These are phyloP conservation scores for Aspergillus pseudoviridinutans DNA, from an alignment of 2,329 filamentous ascomycete genomes.

Conservation along the genomic window DNA sequence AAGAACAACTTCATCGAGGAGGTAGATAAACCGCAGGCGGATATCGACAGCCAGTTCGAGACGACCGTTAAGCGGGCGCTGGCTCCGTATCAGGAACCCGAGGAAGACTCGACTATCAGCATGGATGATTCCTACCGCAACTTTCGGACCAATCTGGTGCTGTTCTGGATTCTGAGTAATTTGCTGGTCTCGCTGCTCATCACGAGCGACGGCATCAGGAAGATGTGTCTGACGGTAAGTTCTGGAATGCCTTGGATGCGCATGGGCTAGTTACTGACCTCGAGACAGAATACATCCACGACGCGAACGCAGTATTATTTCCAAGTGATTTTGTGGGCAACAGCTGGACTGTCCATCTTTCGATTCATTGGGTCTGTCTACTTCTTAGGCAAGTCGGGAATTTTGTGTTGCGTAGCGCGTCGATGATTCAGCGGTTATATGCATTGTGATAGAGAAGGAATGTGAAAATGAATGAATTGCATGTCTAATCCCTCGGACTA, in stretches of 20 bases:
- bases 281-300: slow-evolving; percentile 59
- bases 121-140: slow-evolving; percentile 98
- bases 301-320: slow-evolving; percentile 84
- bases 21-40: slow-evolving; percentile 92
- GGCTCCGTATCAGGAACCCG: slow-evolving; percentile 71
- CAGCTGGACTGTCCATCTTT: slow-evolving; percentile 74
- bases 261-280: neutral
- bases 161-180: slow-evolving; percentile 94
- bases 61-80: slow-evolving; percentile 91
- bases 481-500: neutral
- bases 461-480: neutral
- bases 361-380: slow-evolving; percentile 89
- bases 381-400: slow-evolving; percentile 92
- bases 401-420: slow-evolving; percentile 93
- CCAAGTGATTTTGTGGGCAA: slow-evolving; percentile 84
- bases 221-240: slow-evolving; percentile 83
- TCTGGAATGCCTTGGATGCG: neutral
- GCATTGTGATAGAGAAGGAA: slow-evolving; percentile 14
- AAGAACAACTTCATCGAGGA: slow-evolving; percentile 88
- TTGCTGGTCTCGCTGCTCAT: slow-evolving; percentile 79
- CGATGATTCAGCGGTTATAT: slow-evolving; percentile 45
- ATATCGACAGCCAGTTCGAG: slow-evolving; percentile 97
- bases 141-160: slow-evolving; percentile 93
- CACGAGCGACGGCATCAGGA: slow-evolving; percentile 79
- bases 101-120: slow-evolving; percentile 77